phyloP scores from a whole-genome alignment of 2,329 filamentous ascomycete genomes.

The Diplodia sapinea region DNA sequence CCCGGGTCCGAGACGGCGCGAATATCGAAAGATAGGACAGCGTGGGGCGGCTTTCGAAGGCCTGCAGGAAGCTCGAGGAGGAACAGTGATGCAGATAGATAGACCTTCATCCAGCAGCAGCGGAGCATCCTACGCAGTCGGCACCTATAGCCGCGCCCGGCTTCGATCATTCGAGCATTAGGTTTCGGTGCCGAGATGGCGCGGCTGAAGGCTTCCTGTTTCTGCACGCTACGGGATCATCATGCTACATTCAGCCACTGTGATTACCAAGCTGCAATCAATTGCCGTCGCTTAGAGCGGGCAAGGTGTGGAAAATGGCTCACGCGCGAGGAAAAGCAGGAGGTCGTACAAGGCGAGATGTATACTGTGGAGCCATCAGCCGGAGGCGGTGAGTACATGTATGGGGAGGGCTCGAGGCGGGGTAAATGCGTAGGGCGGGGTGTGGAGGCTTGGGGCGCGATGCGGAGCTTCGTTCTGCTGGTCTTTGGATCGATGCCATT shows the following conservation, averaged over 20 bases:
- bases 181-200: conserved; percentile 8
- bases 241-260: conserved; percentile 19
- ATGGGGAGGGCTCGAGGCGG: conserved; percentile 1
- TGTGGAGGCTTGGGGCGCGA: neutral
- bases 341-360: conserved; percentile 6
- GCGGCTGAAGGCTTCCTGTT: conserved; percentile 2
- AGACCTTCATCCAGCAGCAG: too few species aligned
- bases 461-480: neutral
- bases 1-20: neutral
- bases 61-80: neutral
- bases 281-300: conserved; percentile 19
- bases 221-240: neutral
- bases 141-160: neutral
- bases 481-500: conserved; percentile 2
- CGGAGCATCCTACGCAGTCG: too few species aligned
- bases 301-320: neutral
- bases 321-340: neutral
- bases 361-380: conserved; percentile 14
- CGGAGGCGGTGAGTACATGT: neutral
- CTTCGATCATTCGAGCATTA: conserved; percentile 4
- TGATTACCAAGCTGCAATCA: conserved; percentile 10
- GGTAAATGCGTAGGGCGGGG: conserved; percentile 4
- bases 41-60: neutral
- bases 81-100: neutral
- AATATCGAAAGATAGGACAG: neutral